A percentile compares a stretch with the other conserved stretches of the same genome.
phyloP scores from a whole-genome alignment of 192 early-diverging fungal genomes.

The Dissophora ornata region DNA sequence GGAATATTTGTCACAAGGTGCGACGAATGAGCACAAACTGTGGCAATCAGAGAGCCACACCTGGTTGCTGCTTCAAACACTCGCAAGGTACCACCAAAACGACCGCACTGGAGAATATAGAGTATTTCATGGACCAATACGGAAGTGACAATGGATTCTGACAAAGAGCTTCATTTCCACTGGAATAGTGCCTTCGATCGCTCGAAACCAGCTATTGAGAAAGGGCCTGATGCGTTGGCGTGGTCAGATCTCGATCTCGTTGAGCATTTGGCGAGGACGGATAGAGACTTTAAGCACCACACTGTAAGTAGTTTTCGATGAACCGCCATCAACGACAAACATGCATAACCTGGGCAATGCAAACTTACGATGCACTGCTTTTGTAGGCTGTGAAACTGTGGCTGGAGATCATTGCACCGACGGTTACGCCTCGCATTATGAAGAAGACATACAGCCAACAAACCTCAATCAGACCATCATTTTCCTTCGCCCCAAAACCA shows the following conservation, averaged over 20 bases:
- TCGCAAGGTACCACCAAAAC: constrained; percentile 21
- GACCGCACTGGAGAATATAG: too few relatives aligned
- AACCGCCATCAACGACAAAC: background rate
- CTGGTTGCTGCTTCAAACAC: constrained; percentile 34
- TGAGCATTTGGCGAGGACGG: constrained; percentile 26
- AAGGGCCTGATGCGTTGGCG: constrained; percentile 15
- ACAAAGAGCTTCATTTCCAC: background rate
- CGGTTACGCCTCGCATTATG: background rate
- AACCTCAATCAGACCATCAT: constrained; percentile 1
- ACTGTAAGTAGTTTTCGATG: background rate
- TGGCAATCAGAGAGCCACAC: constrained; percentile 47
- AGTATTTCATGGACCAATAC: background rate
- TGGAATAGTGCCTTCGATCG: constrained; percentile 12
- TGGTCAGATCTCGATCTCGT: constrained; percentile 45
- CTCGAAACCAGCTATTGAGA: constrained; percentile 17
- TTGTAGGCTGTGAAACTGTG: constrained; percentile 44
- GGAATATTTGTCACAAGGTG: constrained; percentile 6
- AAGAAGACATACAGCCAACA: constrained; percentile 7
- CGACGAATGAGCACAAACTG: constrained; percentile 30
- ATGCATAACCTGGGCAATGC: too few relatives aligned
- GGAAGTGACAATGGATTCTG: background rate
- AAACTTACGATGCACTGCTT: background rate
- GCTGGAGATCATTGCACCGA: constrained; percentile 41
- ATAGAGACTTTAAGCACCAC: constrained; percentile 33
- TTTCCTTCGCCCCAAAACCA: constrained; percentile 5